Evolutionary conservation across 2,329 filamentous ascomycete species (phyloP), one percentile per base, ranked within the genome.

Genomic region (Venturia effusa): DNA sequence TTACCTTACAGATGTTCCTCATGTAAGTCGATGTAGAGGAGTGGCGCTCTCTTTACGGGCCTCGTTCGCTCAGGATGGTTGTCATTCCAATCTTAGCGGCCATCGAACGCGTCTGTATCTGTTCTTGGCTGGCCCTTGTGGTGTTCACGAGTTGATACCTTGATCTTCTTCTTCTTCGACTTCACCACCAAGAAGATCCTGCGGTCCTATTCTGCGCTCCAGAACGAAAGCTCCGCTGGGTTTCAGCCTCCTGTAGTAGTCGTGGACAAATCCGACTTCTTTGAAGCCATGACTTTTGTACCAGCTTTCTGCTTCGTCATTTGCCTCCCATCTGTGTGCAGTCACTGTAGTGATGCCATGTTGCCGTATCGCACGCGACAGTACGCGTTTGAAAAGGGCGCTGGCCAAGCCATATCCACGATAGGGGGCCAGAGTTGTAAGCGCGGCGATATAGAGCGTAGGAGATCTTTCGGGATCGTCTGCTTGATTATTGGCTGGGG

Each of bases 241-340:
- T 61, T 78, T 80, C 68, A 88, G 71, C 55, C 81, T 79, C 40
- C 82, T 77, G 72, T 87, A 88, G 70, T 87, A 88, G 3, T 75
- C 78, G 61, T 81, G 76, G 54, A 85, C 78, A 61, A 79, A 73
- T 2, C 75, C 77, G 22, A 80, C 74, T 48, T 82, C 76, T 66
- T 75, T 75, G 66, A 88, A 88, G 0, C 81, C 83, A 4, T 84
- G 76, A 66, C 81, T 80, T 55, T 72, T 70, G 73, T 88, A 88
- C 85, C 85, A 88, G 59, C 78, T 76, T 67, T 85, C 68, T 0
- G 79, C 85, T 60, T 85, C 83, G 22, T 79, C 76, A 64, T 87
- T 87, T 27, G 79, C 80, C 67, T 85, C 83, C 79, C 86, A 87
- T 0, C 87, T 84, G 71, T 88, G 85, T 13, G 85, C 85, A 2